Percentiles rank a stretch among this genome's conserved stretches.
phyloP scores from a whole-genome alignment of 2,329 filamentous ascomycete species.

The Sarocladium oryzae region DNA sequence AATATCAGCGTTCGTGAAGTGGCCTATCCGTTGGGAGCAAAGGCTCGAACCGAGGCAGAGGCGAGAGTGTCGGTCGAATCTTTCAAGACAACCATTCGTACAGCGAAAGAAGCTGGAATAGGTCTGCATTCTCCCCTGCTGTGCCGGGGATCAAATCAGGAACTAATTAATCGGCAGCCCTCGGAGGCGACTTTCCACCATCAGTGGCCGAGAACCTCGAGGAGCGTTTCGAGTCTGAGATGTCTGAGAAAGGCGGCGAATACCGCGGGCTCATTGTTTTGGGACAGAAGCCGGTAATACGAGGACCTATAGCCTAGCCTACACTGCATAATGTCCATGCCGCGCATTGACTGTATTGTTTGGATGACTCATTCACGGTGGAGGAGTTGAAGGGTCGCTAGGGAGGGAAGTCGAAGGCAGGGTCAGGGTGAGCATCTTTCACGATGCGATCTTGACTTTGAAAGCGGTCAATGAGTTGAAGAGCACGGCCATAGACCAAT shows the following conservation, averaged over 20 bases:
- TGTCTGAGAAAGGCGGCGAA: slow-evolving; percentile 11
- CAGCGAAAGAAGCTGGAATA: not conserved
- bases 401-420: too few species aligned
- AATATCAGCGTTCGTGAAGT: slow-evolving; percentile 7
- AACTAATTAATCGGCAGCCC: not conserved
- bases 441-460: too few species aligned
- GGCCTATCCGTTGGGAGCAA: slow-evolving; percentile 7
- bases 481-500: not conserved
- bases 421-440: too few species aligned
- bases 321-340: too few species aligned
- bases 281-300: too few species aligned
- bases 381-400: not conserved
- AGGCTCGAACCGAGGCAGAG: not conserved
- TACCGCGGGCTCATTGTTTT: not conserved
- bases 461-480: not conserved
- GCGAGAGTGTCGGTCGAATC: not conserved
- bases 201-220: slow-evolving; percentile 1
- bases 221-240: slow-evolving; percentile 11
- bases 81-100: not conserved
- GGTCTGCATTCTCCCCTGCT: not conserved
- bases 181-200: slow-evolving; percentile 1
- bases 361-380: slow-evolving; percentile 6
- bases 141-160: too few species aligned
- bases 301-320: too few species aligned
- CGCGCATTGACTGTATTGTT: not conserved